Conservation (phyloP, 1,139 yeast genomes). For the Saccharomyces hybrid region DNA sequence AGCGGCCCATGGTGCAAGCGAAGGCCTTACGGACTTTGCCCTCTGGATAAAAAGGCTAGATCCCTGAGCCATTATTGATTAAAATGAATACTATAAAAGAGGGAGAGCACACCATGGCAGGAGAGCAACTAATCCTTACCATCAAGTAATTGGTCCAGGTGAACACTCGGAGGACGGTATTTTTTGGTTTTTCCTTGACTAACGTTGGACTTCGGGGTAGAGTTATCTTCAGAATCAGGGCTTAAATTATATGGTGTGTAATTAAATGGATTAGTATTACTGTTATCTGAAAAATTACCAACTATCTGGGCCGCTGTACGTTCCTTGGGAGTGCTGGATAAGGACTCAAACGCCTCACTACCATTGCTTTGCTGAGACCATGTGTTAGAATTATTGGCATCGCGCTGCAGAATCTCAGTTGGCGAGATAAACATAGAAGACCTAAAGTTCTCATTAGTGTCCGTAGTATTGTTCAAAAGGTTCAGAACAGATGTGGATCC, state of each 20-base stretch:
- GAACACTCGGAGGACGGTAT: conserved; percentile 16
- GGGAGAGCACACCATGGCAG: no score
- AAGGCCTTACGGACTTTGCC: neutral
- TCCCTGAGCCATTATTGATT: neutral
- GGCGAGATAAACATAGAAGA: conserved; percentile 12
- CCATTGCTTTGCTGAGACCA: conserved; percentile 1
- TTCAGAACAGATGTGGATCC: conserved; percentile 11
- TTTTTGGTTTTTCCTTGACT: conserved; percentile 8
- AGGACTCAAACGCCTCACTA: conserved; percentile 4
- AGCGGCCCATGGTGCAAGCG: neutral
- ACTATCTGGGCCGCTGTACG: conserved; percentile 5
- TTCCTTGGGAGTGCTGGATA: conserved; percentile 6
- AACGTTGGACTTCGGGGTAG: neutral
- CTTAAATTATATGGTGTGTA: neutral
- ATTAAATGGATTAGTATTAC: neutral
- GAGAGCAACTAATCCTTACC: conserved; percentile 2
- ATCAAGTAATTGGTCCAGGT: conserved; percentile 16
- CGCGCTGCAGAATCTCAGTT: conserved; percentile 27
- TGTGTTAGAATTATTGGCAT: conserved; percentile 5
- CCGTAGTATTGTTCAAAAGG: conserved; percentile 5
- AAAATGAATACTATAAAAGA: neutral
- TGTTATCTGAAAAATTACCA: neutral
- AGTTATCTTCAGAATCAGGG: neutral
- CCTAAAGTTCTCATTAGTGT: conserved; percentile 12
- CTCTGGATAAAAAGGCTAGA: neutral